A percentile compares a stretch with the other conserved stretches of the same genome.
These are phyloP conservation scores for Penicillium sp. DNA, from an alignment of 2,329 filamentous ascomycete genomes.

Conservation along the genomic window DNA sequence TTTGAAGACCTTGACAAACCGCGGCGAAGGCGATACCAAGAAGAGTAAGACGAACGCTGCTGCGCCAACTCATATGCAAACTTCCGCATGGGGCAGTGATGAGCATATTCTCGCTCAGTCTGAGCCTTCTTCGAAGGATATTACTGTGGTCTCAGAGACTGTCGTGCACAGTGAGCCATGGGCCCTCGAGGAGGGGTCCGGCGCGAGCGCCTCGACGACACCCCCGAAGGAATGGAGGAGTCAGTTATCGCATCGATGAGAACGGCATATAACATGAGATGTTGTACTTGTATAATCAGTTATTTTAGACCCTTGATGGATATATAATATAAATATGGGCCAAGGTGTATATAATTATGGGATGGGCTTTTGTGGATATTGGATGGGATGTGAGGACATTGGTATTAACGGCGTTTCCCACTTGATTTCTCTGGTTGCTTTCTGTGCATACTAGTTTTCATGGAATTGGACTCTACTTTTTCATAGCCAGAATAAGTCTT, in stretches of 20 bases:
- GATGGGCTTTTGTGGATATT: background rate
- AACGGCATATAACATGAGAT: background rate
- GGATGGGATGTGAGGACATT: background rate
- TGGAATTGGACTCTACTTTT: background rate
- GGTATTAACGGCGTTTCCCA: background rate
- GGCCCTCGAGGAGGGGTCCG: background rate
- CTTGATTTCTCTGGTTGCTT: background rate
- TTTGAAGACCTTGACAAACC: slow-evolving; percentile 13
- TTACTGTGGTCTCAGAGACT: slow-evolving; percentile 29
- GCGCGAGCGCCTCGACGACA: slow-evolving; percentile 1
- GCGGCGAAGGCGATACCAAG: slow-evolving; percentile 11
- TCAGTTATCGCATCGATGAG: background rate
- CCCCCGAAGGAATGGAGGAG: slow-evolving; percentile 16
- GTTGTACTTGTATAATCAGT: background rate
- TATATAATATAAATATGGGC: background rate
- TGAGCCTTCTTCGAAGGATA: slow-evolving; percentile 16
- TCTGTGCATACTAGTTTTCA: background rate
- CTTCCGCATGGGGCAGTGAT: slow-evolving; percentile 30
- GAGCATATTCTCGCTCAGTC: slow-evolving; percentile 24
- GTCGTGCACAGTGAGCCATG: slow-evolving; percentile 26
- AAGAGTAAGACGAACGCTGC: slow-evolving; percentile 12
- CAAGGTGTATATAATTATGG: background rate
- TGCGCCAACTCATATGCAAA: slow-evolving; percentile 15
- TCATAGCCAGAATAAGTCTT: background rate
- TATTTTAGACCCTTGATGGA: background rate